phyloP scores from a whole-genome alignment of 1,139 yeast genomes.

The Taphrina deformans region DNA sequence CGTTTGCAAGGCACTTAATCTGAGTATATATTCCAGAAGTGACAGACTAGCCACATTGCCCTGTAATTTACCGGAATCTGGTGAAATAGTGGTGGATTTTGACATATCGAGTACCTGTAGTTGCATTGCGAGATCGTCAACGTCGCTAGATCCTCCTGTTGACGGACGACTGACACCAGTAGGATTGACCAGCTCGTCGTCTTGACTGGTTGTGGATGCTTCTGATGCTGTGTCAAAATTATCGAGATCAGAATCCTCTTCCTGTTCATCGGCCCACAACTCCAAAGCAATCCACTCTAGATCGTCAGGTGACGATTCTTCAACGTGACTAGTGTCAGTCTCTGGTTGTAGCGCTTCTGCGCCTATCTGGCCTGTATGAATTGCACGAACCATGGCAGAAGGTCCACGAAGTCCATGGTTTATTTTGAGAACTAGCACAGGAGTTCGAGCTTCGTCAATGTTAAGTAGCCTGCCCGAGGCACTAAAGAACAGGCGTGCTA shows the following conservation, averaged over 20 bases:
- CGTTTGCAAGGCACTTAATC: constrained; percentile 63
- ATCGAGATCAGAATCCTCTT: constrained; percentile 41
- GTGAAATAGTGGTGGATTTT: constrained; percentile 14
- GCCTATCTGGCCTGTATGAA: constrained; percentile 30
- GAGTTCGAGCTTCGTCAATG: constrained; percentile 63
- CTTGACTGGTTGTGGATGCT: not conserved
- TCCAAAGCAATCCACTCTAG: constrained; percentile 60
- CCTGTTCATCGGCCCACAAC: constrained; percentile 46
- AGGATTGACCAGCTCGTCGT: not conserved
- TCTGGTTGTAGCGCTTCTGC: constrained; percentile 39
- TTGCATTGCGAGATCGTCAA: constrained; percentile 32
- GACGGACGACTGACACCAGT: not conserved
- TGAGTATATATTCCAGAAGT: constrained; percentile 62
- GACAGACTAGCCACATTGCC: constrained; percentile 44
- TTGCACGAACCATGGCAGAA: constrained; percentile 23
- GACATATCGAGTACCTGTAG: constrained; percentile 32
- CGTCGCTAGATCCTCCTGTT: not conserved
- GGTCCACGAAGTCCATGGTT: constrained; percentile 44
- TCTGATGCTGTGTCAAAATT: constrained; percentile 36
- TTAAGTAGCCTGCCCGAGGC: constrained; percentile 69
- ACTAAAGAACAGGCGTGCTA: constrained; percentile 61
- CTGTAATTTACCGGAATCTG: not conserved
- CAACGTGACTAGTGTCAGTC: constrained; percentile 37
- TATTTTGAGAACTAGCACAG: constrained; percentile 65
- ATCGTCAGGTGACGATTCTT: constrained; percentile 30